Base-by-base conservation (phyloP, 2,329 filamentous ascomycete genomes). In the Pyrenophora teres region DNA sequence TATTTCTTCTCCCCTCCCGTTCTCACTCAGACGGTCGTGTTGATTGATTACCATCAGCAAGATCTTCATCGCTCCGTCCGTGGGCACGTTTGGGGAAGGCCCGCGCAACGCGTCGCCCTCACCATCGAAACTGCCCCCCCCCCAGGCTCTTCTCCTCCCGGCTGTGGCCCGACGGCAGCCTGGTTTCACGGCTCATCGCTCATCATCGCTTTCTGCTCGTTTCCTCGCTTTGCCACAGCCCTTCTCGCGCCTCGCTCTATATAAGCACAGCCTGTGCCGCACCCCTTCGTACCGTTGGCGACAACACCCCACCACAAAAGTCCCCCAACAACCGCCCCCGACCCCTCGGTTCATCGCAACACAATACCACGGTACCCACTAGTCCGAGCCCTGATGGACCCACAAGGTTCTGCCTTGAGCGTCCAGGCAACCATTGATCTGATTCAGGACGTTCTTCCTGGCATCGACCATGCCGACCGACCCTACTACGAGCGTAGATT, bases 21-120 rank as follows among this genome's bases (percentile, higher is more conserved):
- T 36, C 27, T 30, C 37, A 18, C 31, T 33, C 18, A 12, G 27
- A 30, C 1, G n/a, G 18, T 27, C 27, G 19, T 39, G 30, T 47
- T 33, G 46, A 48, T 45, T 32, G 23, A 30, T 23, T 30, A 30
- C 7, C 9, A 30, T 25, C 30, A 40, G 6, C 15, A 23, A 36
- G 9, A 16, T 35, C 27, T 33, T 36, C 18, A 18, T 38, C 21
- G 30, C 23, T 41, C 31, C 36, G 2, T 27, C 27, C 33, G 37
- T 23, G 32, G n/a, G 15, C 18, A 19, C 30, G 15, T n/a, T 38
- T 31, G 15, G 16, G 30, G 30, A 35, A 40, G 40, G 40, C 8
- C 31, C 41, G 50, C 49, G 46, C 46, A 53, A 44, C 54, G 54
- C 50, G 54, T 56, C 42, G 50, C 39, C 46, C 27, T 47, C 27